Conservation (phyloP, 2,329 filamentous ascomycete genomes). For the Penicillium corylophilum region DNA sequence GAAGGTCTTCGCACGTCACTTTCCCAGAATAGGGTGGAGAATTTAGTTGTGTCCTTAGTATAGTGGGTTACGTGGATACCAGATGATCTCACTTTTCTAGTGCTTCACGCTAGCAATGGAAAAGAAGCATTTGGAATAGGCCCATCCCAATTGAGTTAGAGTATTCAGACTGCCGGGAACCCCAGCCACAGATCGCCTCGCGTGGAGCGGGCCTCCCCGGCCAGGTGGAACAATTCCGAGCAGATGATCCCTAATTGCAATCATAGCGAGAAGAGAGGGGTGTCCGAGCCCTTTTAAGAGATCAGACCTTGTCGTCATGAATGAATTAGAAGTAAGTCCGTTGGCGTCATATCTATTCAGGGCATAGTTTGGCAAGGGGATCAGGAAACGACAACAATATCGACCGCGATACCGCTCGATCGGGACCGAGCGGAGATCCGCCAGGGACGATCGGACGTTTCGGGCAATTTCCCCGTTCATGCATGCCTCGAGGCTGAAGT, state of each 20-base stretch:
- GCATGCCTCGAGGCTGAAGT: constrained; percentile 10
- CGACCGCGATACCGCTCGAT: constrained; percentile 20
- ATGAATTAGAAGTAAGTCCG: neutral
- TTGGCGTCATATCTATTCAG: neutral
- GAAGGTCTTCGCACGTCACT: neutral
- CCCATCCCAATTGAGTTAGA: neutral
- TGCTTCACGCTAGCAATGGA: neutral
- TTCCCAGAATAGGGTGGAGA: neutral
- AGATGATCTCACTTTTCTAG: neutral
- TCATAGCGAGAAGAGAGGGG: neutral
- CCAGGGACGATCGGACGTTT: constrained; percentile 21
- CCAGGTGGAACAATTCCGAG: constrained; percentile 4
- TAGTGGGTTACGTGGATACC: neutral
- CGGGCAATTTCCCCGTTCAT: constrained; percentile 25
- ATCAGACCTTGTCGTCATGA: neutral
- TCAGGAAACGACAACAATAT: constrained; percentile 13
- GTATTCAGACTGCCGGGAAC: neutral
- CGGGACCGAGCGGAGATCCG: constrained; percentile 13
- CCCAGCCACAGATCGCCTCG: constrained; percentile 18
- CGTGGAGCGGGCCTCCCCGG: constrained; percentile 17
- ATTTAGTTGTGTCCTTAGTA: neutral
- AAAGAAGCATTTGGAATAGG: neutral
- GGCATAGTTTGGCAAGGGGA: neutral
- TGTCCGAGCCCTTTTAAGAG: neutral
- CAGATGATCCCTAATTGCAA: neutral